Base-by-base conservation (phyloP, 805 yeast genomes). In the Saccharomycodes ludwigii region DNA sequence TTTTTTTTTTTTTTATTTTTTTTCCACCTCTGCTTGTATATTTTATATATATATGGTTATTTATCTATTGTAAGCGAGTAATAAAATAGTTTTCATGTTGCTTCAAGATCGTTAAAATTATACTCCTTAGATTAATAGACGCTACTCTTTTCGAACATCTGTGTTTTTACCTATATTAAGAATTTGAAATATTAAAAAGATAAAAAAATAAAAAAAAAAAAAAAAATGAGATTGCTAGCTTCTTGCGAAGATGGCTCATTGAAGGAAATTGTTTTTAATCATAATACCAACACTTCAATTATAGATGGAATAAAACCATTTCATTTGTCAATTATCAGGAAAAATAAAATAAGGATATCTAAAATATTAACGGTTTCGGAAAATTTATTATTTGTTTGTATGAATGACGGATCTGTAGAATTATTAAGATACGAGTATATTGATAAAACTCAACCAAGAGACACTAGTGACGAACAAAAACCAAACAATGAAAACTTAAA, bases 281-380 rank as follows among this genome's bases (percentile, higher is more conserved):
- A 65, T 31, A 88, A 86, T 0, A 76, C 88, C 0, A 93, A 86
- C 46, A 84, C 95, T 3, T 79, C 95, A 5, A 61, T 64, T 25
- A 73, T 76, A 46, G 68, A 68, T 21, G 77, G 78, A 0, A 54
- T 59, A 9, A 81, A 76, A 47, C 93, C 94, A 1, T 64, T 61
- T 31, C 56, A 69, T 14, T 76, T 9, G 62, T 57, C 27, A 57
- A 65, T 16, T 61, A 63, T 31, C 54, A 64, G 29, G 48, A 53
- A 5, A 54, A 61, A 29, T 43, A 63, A 4, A 50, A 47, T 24
- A 55, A 48, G 23, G 54, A 56, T 31, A 58, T 65, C 18, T 59
- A 61, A 59, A 36, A 34, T 55, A 5, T 42, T 24, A 18, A 9
- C 58, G 7, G 43, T 68, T 17, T 58, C 47, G 5, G 44, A 51